Evolutionary conservation across 495 filamentous ascomycete species (phyloP), one percentile per base, ranked within the genome.

Genomic region (Massariosphaeria phaeospora): DNA sequence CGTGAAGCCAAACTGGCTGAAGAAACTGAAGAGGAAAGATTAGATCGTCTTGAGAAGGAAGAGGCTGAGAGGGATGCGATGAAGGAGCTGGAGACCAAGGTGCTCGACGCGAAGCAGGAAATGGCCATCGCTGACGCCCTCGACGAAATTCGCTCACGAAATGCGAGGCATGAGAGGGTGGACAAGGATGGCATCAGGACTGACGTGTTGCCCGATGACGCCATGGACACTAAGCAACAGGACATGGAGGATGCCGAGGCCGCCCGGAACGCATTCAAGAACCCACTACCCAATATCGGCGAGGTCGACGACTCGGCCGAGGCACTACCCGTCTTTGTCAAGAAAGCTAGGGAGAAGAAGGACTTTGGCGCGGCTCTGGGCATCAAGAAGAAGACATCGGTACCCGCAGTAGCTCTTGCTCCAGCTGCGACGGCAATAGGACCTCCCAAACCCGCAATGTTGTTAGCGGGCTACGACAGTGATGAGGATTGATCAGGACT

Each of bases 121-220:
- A 97, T 99, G 94, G 86, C 84, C 41, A 86, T 97, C 61, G 94
- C 94, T 30, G 94, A 99, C 74, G 89, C 89, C 26, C 71, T 99
- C 58, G 94, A 99, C 70, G 90, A 97, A 72, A 96, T 97, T 40
- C 75, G 93, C 52, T 89, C 82, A 33, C 71, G 91, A 60, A 99
- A 97, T 74, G 94, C 93, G 15, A 76, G 89, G 60, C 79, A 90
- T 23, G 86, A 91, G 70, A 76, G 84, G 61, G 84, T 81, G 48
- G 82, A 85, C 48, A 75, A 80, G 53, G 83, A 82, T 1, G 73
- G 75, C 40, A 72, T 78, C 30, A 70, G 68, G 10, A 76, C 70
- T 34, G 68, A 79, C 12, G 27, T 47, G 9, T 12, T 62, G 48
- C 60, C 60, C 29, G 69, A 73, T 13, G 57, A 72, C 34, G 65